These are phyloP conservation scores for Mycosphaerelloides madeirae DNA, from an alignment of 2,329 filamentous ascomycete species.

Conservation along the genomic window DNA sequence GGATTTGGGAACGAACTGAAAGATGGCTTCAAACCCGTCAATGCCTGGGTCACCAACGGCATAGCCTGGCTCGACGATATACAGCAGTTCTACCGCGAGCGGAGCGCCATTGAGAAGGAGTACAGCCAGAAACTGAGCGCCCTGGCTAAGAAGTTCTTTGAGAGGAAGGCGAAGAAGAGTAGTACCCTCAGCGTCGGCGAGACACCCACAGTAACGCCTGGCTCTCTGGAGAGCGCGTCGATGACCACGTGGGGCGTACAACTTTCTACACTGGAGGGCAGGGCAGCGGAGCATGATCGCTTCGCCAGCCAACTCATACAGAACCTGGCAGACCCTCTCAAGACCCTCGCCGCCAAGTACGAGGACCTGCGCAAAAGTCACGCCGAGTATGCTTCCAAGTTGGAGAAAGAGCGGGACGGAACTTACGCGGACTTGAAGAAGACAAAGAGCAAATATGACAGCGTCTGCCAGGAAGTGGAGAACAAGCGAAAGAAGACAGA, in stretches of 20 bases:
- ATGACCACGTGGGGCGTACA: conserved; percentile 97
- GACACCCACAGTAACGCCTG: conserved; percentile 85
- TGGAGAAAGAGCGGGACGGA: conserved; percentile 82
- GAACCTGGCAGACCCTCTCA: conserved; percentile 82
- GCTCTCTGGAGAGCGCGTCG: conserved; percentile 91
- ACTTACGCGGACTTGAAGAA: conserved; percentile 84
- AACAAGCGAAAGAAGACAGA: conserved; percentile 92
- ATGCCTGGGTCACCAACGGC: conserved; percentile 80
- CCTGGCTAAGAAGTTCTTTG: conserved; percentile 92
- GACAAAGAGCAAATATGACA: conserved; percentile 88
- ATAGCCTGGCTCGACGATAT: conserved; percentile 96
- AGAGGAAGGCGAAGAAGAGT: conserved; percentile 90
- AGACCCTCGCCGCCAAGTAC: conserved; percentile 66
- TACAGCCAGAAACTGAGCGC: conserved; percentile 83
- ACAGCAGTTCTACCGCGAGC: conserved; percentile 93
- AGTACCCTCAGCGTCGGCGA: conserved; percentile 88
- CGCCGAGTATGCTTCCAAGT: conserved; percentile 77
- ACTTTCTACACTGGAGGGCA: conserved; percentile 79
- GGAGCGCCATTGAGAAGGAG: conserved; percentile 91
- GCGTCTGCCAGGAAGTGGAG: conserved; percentile 89
- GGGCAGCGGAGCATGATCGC: conserved; percentile 83
- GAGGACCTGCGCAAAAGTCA: conserved; percentile 93
- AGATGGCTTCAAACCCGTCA: conserved; percentile 96
- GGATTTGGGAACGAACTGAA: conserved; percentile 93
- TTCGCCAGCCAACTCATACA: conserved; percentile 73